Base-by-base conservation (phyloP, 73 alveolate genomes). In the Paramecium bursaria region DNA sequence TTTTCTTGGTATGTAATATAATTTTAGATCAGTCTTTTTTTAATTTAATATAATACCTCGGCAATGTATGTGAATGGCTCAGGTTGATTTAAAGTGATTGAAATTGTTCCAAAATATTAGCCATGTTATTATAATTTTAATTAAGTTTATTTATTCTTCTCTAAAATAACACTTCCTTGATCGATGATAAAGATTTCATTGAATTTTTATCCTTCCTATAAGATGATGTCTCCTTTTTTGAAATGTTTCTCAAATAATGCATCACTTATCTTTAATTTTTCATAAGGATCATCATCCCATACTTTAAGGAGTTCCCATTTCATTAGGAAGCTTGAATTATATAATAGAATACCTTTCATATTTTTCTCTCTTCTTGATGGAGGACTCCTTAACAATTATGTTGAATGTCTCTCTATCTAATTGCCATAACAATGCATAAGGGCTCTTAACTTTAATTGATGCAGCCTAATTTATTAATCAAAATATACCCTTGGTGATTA, bases 321-420 rank as follows among this genome's bases (percentile, higher is more conserved):
- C 11, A 91, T 74, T 75, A 93, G 86, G 25, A 79, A 79, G 3
- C 60, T 67, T 7, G 14, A 30, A 26, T 29, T 9, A 42, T 11
- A 6, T n/a, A 7, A 39, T 39, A 7, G 14, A 7, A 5, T 67
- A 67, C 53, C 73, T 75, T 61, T 95, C 99, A 86, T 87, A 95
- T 86, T 92, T 86, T 77, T 93, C 92, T 87, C 99, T 87, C 57
- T 93, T 93, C 86, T 91, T 91, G 55, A 92, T 91, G 10, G 99
- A 96, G 3, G 98, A 94, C 75, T 95, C 99, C 86, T 95, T 95
- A 7, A 95, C 99, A 15, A 94, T 95, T 55, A 88, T 49, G 87
- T 95, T 95, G 80, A 95, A 95, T 14, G 98, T 93, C 67, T 93
- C 98, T 76, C 99, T 91, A 60, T 95, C 99, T 30, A 95, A 88